phyloP scores from a whole-genome alignment of 2,329 filamentous ascomycete species.

The Periconia sp. region DNA sequence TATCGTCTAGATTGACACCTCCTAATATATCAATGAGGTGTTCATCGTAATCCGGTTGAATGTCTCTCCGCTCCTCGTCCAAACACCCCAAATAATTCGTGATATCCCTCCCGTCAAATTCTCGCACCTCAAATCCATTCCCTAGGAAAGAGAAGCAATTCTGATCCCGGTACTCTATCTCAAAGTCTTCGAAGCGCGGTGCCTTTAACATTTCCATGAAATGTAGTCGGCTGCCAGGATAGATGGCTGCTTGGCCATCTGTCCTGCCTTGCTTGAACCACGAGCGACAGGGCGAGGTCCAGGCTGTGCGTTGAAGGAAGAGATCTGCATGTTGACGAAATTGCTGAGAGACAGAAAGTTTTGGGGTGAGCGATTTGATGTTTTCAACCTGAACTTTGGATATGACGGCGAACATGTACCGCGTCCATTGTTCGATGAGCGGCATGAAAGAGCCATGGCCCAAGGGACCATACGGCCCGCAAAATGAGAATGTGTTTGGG shows the following conservation, averaged over 20 bases:
- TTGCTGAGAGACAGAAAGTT: constrained; percentile 11
- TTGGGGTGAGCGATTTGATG: constrained; percentile 28
- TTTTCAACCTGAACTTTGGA: constrained; percentile 30
- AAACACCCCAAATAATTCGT: constrained; percentile 53
- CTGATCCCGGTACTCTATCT: constrained; percentile 23
- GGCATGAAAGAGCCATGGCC: constrained; percentile 32
- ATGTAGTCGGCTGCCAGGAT: constrained; percentile 28
- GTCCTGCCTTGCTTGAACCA: constrained; percentile 33
- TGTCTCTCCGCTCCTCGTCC: constrained; percentile 45
- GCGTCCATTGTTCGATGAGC: constrained; percentile 30
- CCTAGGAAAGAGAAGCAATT: constrained; percentile 33
- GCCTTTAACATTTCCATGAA: constrained; percentile 29
- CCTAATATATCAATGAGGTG: constrained; percentile 47
- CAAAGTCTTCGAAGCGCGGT: constrained; percentile 28
- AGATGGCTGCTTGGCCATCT: constrained; percentile 29
- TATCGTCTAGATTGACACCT: constrained; percentile 36
- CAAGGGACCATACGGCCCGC: constrained; percentile 39
- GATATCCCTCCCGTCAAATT: constrained; percentile 55
- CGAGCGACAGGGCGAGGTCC: constrained; percentile 27
- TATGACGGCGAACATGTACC: constrained; percentile 28
- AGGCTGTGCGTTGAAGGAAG: constrained; percentile 30
- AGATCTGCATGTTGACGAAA: constrained; percentile 31
- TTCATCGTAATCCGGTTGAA: constrained; percentile 50
- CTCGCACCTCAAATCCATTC: constrained; percentile 50
- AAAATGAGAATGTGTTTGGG: constrained; percentile 54